phyloP scores from a whole-genome alignment of 176 grass and related monocot species.

The Tillandsia fasciculata region DNA sequence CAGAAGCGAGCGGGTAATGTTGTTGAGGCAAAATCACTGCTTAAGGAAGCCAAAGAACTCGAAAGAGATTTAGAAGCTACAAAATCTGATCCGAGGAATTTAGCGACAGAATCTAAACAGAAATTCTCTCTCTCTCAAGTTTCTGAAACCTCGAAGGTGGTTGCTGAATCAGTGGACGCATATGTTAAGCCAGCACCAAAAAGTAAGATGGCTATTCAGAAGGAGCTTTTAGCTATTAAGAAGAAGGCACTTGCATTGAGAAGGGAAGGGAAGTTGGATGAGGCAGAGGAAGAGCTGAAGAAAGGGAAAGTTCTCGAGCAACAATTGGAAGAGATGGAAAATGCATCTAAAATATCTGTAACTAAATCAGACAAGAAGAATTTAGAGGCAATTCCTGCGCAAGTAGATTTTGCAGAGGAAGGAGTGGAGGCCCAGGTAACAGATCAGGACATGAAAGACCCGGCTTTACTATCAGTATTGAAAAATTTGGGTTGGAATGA shows the following conservation, averaged over 20 bases:
- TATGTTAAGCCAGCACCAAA: conserved; percentile 33
- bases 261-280: conserved; percentile 70
- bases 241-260: conserved; percentile 81
- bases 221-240: conserved; percentile 83
- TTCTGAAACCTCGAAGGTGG: conserved; percentile 2
- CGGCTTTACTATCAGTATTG: conserved; percentile 58
- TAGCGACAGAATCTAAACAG: conserved; percentile 20
- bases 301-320: conserved; percentile 75
- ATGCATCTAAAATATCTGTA: conserved; percentile 25
- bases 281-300: conserved; percentile 71
- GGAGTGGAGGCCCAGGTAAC: conserved; percentile 54
- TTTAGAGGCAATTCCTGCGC: background rate
- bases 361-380: conserved; percentile 20
- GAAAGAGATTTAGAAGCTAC: conserved; percentile 49
- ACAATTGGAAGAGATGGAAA: conserved; percentile 86
- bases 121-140: conserved; percentile 22
- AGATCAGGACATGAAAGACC: conserved; percentile 77
- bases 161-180: conserved; percentile 7
- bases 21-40: conserved; percentile 64
- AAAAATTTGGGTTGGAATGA: conserved; percentile 81
- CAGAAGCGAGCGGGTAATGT: conserved; percentile 67
- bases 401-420: conserved; percentile 47
- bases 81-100: conserved; percentile 25
- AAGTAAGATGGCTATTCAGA: conserved; percentile 80
- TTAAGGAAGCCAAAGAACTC: conserved; percentile 85